Conservation (phyloP, 2,329 filamentous ascomycete species). For the Cercospora janseana region DNA sequence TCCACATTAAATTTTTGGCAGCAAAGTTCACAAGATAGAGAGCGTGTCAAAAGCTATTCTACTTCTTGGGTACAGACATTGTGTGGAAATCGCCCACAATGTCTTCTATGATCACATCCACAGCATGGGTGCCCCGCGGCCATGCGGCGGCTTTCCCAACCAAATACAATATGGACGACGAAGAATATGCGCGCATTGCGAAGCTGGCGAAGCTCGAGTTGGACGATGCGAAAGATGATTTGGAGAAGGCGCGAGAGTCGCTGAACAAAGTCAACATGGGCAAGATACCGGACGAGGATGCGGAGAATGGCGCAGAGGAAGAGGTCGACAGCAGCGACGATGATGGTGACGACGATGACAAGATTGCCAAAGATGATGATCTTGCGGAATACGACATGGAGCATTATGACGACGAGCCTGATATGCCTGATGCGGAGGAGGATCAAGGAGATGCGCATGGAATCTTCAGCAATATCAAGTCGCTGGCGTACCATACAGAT, state of each 20-base stretch:
- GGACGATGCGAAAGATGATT: slow-evolving; percentile 85
- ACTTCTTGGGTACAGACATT: not conserved
- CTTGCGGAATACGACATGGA: slow-evolving; percentile 95
- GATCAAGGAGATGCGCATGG: slow-evolving; percentile 58
- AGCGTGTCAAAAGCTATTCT: too few relatives aligned
- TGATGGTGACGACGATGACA: slow-evolving; percentile 29
- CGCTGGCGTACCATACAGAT: slow-evolving; percentile 87
- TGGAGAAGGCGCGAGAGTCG: slow-evolving; percentile 64
- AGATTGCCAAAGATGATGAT: slow-evolving; percentile 65
- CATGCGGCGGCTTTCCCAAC: slow-evolving; percentile 51
- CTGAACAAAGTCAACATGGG: slow-evolving; percentile 38
- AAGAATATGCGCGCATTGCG: slow-evolving; percentile 52
- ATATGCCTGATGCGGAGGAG: slow-evolving; percentile 55
- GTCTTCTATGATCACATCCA: slow-evolving; percentile 58
- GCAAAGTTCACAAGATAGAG: not conserved
- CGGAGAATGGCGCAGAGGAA: slow-evolving; percentile 71
- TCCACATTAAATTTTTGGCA: slow-evolving; percentile 10
- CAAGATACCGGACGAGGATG: slow-evolving; percentile 41
- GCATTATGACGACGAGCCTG: slow-evolving; percentile 78
- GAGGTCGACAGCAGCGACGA: slow-evolving; percentile 44
- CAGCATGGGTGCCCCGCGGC: slow-evolving; percentile 54
- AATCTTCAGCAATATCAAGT: slow-evolving; percentile 95
- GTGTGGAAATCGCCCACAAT: slow-evolving; percentile 19
- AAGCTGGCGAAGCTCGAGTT: slow-evolving; percentile 63
- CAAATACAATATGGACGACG: slow-evolving; percentile 52